phyloP scores from a whole-genome alignment of 2,329 filamentous ascomycete genomes.

The Triangularia setosa region DNA sequence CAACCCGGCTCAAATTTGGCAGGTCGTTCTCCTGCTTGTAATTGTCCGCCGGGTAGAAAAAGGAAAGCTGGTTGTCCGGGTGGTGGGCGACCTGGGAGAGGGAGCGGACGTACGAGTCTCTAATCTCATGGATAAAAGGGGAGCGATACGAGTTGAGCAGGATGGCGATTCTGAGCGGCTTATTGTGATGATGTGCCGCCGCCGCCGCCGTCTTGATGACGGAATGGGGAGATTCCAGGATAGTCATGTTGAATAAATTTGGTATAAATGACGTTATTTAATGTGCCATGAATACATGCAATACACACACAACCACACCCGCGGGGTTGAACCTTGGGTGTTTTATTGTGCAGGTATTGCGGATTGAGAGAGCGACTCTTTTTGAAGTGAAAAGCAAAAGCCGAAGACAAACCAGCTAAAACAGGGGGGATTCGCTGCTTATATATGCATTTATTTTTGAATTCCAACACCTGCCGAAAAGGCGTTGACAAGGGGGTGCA shows the following conservation, averaged over 20 bases:
- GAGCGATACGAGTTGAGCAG: constrained; percentile 38
- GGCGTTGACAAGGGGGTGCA: background rate
- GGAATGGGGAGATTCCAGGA: background rate
- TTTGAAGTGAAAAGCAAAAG: background rate
- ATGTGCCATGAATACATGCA: background rate
- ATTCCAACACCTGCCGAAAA: background rate
- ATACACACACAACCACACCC: background rate
- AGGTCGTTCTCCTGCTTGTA: constrained; percentile 27
- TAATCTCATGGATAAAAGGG: constrained; percentile 33
- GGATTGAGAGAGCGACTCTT: background rate
- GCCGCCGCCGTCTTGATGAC: background rate
- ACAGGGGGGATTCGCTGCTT: background rate
- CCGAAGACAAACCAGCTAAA: background rate
- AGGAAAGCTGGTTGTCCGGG: constrained; percentile 29
- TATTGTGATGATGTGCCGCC: no score
- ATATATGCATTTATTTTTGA: background rate
- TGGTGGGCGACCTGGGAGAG: constrained; percentile 29
- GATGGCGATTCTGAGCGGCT: constrained; percentile 32
- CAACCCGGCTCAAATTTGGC: constrained; percentile 32
- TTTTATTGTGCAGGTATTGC: background rate
- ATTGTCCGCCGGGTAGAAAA: constrained; percentile 37
- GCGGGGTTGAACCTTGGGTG: constrained; percentile 6
- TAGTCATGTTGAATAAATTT: constrained; percentile 3
- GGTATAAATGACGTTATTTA: background rate
- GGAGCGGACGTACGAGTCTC: constrained; percentile 34